Base-by-base conservation (phyloP, 257 asterid genomes). In the Solanum corneliomulleri region DNA sequence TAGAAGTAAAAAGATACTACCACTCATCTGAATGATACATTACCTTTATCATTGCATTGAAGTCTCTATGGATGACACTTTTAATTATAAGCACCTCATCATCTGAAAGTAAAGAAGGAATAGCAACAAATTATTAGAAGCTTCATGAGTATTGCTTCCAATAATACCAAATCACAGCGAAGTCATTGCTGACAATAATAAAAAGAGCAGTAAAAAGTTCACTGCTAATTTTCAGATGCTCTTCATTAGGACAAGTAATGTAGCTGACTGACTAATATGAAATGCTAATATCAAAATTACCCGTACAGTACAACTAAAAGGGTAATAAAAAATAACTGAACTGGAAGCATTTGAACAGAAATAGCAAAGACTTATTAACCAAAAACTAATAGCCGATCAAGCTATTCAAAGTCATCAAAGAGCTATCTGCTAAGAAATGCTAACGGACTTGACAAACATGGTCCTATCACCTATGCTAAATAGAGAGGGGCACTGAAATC, bases 21-120 rank as follows among this genome's bases (percentile, higher is more conserved):
- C 27, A 45, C 52, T 78, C 39, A 45, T 66, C 41, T 29, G 71
- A 35, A 81, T 81, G 37, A 29, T 39, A 89, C 60, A 70, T 44
- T 83, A 95, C 99, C 99, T 96, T 93, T 87, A 96, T 96, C 98
- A 96, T 93, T 82, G 90, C 89, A 58, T 94, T 96, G 94, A 96
- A 93, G 91, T 95, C 97, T 92, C 92, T 94, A 86, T 96, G 99
- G 37, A 97, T 96, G 88, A 95, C 84, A 92, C 99, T 96, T 92
- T 95, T 96, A 91, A 96, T 94, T 70, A 96, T 93, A 87, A 96
- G 94, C 91, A 96, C 99, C 89, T 96, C 99, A 83, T 93, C 94
- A 88, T 89, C 99, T 95, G 97, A 93, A 91, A 87, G 85, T 87
- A 81, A 80, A 88, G 41, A 81, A 64, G 41, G 12, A 60, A 39